phyloP scores from a whole-genome alignment of 2,329 filamentous ascomycete genomes.

The Exophiala aquamarina region DNA sequence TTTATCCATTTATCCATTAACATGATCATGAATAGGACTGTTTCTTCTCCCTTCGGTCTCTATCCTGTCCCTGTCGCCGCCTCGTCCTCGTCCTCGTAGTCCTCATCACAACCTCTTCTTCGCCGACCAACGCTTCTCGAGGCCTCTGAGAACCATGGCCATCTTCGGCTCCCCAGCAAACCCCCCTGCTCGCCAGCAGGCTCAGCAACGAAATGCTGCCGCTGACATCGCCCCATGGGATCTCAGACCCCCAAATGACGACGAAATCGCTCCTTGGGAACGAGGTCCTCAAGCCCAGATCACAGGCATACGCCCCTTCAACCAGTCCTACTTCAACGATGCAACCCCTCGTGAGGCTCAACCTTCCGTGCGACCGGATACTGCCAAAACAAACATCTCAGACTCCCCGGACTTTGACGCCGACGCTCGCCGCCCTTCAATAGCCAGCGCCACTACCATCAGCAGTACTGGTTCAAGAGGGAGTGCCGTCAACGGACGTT shows the following conservation, averaged over 20 bases:
- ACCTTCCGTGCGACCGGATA: constrained; percentile 63
- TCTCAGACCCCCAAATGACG: constrained; percentile 27
- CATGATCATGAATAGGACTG: too few relatives aligned
- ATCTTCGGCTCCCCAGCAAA: constrained; percentile 16
- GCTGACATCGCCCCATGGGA: constrained; percentile 35
- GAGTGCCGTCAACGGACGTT: constrained; percentile 67
- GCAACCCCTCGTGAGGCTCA: constrained; percentile 47
- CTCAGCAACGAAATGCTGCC: constrained; percentile 20
- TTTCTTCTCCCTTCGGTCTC: too few relatives aligned
- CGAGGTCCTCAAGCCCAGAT: constrained; percentile 27
- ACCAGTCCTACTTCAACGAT: constrained; percentile 25
- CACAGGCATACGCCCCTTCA: constrained; percentile 22
- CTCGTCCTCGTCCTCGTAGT: too few relatives aligned
- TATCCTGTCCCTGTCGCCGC: too few relatives aligned
- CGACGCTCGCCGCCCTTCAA: constrained; percentile 80
- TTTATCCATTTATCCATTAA: too few relatives aligned
- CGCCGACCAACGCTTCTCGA: too few relatives aligned
- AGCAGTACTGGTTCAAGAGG: constrained; percentile 82
- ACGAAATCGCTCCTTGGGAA: constrained; percentile 33
- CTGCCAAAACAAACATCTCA: constrained; percentile 52
- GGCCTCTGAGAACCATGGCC: constrained; percentile 7
- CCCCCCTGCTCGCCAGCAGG: not conserved
- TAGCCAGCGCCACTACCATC: constrained; percentile 81
- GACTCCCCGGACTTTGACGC: constrained; percentile 63
- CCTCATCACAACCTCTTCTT: too few relatives aligned